phyloP scores from a whole-genome alignment of 306 rosid species.

The Erythrophleum fordii region DNA sequence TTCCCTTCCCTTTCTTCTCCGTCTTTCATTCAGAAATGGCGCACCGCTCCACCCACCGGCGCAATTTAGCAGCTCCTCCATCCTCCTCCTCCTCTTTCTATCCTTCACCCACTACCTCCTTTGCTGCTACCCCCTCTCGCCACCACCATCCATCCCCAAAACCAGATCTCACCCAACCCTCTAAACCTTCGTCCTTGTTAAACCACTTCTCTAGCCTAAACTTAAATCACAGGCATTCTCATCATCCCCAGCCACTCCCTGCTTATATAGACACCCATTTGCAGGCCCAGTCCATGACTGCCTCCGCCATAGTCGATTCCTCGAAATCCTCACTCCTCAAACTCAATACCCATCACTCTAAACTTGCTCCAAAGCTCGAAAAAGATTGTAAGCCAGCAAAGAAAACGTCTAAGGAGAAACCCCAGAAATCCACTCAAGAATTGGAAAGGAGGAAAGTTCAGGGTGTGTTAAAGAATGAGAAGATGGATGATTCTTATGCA shows the following conservation, averaged over 20 bases:
- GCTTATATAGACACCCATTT: slow-evolving; percentile 36
- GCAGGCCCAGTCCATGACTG: slow-evolving; percentile 56
- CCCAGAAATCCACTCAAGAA: slow-evolving; percentile 32
- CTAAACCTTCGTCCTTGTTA: slow-evolving; percentile 45
- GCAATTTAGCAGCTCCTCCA: slow-evolving; percentile 44
- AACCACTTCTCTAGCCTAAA: slow-evolving; percentile 48
- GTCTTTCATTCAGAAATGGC: slow-evolving; percentile 45
- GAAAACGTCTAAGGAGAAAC: slow-evolving; percentile 46
- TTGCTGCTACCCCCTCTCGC: slow-evolving; percentile 37
- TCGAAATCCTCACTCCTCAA: slow-evolving; percentile 47
- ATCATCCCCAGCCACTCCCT: slow-evolving; percentile 20
- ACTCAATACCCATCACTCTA: slow-evolving; percentile 34
- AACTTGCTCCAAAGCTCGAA: slow-evolving; percentile 1
- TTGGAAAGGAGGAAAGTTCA: slow-evolving; percentile 52
- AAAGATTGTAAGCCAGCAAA: slow-evolving; percentile 34
- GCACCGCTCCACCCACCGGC: slow-evolving; percentile 60
- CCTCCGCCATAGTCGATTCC: slow-evolving; percentile 58
- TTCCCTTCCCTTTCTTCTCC: not conserved
- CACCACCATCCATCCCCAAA: slow-evolving; percentile 30
- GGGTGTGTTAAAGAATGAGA: slow-evolving; percentile 46
- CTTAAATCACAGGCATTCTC: slow-evolving; percentile 46
- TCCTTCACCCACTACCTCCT: slow-evolving; percentile 43
- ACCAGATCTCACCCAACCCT: slow-evolving; percentile 48
- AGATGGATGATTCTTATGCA: slow-evolving; percentile 20
- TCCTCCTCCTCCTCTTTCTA: slow-evolving; percentile 38